These are phyloP conservation scores for Ceratobasidium sp. DNA, from an alignment of 1,284 basidiomycete genomes.

Conservation along the genomic window DNA sequence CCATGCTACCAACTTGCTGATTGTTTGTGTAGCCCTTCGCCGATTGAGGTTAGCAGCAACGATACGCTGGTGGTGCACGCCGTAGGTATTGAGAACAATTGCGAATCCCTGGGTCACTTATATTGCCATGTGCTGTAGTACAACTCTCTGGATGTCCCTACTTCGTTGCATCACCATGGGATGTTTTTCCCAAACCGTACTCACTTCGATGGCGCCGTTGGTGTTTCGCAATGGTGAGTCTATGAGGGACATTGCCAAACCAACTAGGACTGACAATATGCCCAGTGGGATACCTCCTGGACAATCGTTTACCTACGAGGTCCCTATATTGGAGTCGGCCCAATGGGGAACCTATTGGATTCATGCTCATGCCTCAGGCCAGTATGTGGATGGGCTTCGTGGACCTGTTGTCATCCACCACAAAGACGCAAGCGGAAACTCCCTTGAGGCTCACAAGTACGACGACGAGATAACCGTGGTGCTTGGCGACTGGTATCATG, in stretches of 20 bases:
- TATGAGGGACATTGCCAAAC: neutral
- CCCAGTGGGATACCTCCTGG: constrained; percentile 82
- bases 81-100: constrained; percentile 21
- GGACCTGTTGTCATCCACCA: constrained; percentile 79
- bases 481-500: constrained; percentile 86
- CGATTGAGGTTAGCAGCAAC: constrained; percentile 71
- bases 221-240: constrained; percentile 79
- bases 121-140: constrained; percentile 40
- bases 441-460: constrained; percentile 54
- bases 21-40: constrained; percentile 66
- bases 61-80: constrained; percentile 81
- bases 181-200: constrained; percentile 88
- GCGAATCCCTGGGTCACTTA: neutral
- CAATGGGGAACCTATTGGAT: constrained; percentile 92
- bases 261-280: neutral
- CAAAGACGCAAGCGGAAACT: constrained; percentile 35
- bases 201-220: constrained; percentile 88
- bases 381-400: constrained; percentile 88
- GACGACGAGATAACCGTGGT: constrained; percentile 92
- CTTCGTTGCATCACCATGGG: constrained; percentile 85
- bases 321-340: constrained; percentile 73
- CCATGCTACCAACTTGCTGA: neutral
- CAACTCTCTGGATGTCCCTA: constrained; percentile 70
- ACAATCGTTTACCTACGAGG: constrained; percentile 73
- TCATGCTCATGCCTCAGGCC: constrained; percentile 69